Percentiles rank a stretch among this genome's conserved stretches.
phyloP scores from a whole-genome alignment of 768 basidiomycete species.

The Suillus subluteus region DNA sequence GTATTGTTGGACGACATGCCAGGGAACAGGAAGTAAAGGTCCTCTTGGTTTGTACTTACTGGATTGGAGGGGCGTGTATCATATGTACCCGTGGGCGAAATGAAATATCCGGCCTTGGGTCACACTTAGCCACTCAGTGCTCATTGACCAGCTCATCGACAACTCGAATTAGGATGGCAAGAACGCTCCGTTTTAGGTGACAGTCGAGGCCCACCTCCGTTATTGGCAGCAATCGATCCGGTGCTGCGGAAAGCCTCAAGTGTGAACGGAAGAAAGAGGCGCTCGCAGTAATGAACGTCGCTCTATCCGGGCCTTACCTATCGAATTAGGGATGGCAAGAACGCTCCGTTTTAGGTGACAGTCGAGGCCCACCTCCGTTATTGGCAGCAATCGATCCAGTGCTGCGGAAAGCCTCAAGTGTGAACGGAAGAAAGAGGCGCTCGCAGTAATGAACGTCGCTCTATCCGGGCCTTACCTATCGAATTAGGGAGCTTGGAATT shows the following conservation, averaged over 20 bases:
- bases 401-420: neutral
- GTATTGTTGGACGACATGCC: too few species aligned
- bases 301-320: too few species aligned
- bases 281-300: neutral
- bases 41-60: neutral
- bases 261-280: neutral
- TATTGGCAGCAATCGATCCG: neutral
- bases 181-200: neutral
- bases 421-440: neutral
- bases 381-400: neutral
- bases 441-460: neutral
- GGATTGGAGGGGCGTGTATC: neutral
- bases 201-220: neutral
- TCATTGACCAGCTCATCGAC: neutral
- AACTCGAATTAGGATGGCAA: neutral
- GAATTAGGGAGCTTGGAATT: neutral
- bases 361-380: too few species aligned
- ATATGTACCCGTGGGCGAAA: neutral
- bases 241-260: neutral
- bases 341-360: neutral
- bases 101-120: neutral
- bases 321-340: neutral
- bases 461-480: too few species aligned
- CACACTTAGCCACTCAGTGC: neutral
- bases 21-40: too few species aligned